A percentile compares a stretch with the other conserved stretches of the same genome.
Conservation (phyloP, 768 basidiomycete species). For the Kwoniella heveanensis region DNA sequence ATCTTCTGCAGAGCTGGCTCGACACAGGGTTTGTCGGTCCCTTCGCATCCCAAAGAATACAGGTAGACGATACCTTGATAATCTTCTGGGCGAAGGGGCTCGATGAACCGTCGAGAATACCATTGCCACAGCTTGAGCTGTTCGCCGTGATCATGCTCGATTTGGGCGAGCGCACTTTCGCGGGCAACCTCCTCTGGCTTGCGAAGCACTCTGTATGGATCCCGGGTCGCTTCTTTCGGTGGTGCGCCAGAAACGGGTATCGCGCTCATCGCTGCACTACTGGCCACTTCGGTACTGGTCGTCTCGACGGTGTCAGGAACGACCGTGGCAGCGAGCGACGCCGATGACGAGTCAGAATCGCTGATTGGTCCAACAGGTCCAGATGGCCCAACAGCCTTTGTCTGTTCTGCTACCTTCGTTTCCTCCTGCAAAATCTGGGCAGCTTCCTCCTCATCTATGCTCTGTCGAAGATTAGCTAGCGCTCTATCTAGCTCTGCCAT, state of each 20-base stretch:
- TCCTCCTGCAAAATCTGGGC: conserved; percentile 64
- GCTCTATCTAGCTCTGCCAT: conserved; percentile 88
- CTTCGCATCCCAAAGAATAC: conserved; percentile 78
- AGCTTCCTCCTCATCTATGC: conserved; percentile 80
- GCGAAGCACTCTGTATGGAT: conserved; percentile 60
- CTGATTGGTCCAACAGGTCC: neutral
- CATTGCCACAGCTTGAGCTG: conserved; percentile 91
- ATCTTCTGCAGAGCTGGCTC: conserved; percentile 69
- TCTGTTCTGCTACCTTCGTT: conserved; percentile 50
- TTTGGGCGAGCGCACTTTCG: conserved; percentile 70
- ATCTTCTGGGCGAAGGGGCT: conserved; percentile 86
- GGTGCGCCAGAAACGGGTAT: conserved; percentile 17
- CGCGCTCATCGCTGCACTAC: conserved; percentile 32
- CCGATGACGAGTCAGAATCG: conserved; percentile 11
- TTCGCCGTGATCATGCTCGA: conserved; percentile 81
- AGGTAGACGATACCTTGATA: conserved; percentile 85
- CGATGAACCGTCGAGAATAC: conserved; percentile 82
- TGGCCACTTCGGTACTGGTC: conserved; percentile 17
- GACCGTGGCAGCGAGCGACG: neutral
- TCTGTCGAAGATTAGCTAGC: conserved; percentile 68
- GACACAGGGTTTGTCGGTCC: conserved; percentile 69
- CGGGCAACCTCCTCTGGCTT: conserved; percentile 69
- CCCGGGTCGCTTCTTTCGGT: conserved; percentile 28
- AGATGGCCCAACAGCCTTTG: conserved; percentile 4
- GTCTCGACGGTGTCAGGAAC: conserved; percentile 16